These are phyloP conservation scores for Brassica carinata DNA, from an alignment of 345 rosid genomes.

Conservation along the genomic window DNA sequence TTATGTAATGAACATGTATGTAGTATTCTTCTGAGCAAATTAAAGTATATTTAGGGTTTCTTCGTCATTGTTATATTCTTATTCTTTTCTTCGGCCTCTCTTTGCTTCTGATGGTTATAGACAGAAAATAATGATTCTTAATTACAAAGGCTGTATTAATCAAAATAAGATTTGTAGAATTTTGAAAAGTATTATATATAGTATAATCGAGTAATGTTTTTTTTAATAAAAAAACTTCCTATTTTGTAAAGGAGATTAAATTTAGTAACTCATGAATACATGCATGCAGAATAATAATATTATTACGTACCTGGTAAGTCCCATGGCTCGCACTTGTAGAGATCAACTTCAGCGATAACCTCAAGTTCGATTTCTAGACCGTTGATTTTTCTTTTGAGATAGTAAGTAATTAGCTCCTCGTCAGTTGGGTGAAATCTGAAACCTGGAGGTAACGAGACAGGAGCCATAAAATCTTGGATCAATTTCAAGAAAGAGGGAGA, in stretches of 20 bases:
- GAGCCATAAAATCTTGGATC: conserved; percentile 56
- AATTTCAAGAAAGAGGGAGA: not conserved
- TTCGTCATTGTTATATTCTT: conserved; percentile 37
- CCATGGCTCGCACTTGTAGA: conserved; percentile 88
- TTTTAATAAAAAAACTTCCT: not conserved
- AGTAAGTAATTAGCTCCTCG: conserved; percentile 73
- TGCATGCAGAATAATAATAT: too few species aligned
- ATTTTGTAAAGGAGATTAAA: not conserved
- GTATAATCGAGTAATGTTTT: not conserved
- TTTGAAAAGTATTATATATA: not conserved
- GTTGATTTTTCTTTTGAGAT: conserved; percentile 70
- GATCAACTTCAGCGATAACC: conserved; percentile 80
- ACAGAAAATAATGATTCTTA: not conserved
- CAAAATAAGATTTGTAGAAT: not conserved
- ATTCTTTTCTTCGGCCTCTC: conserved; percentile 39
- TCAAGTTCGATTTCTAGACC: conserved; percentile 68
- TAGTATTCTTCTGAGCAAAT: conserved; percentile 9
- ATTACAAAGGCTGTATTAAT: not conserved
- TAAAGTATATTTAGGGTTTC: conserved; percentile 44
- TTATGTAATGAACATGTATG: not conserved
- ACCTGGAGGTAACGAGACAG: conserved; percentile 81
- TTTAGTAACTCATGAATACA: too few species aligned
- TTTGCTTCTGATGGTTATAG: conserved; percentile 20
- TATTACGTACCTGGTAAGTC: conserved; percentile 64
- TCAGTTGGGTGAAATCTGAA: conserved; percentile 85